phyloP scores from a whole-genome alignment of 2,329 filamentous ascomycete species.

The Alternaria angustiovoidea region DNA sequence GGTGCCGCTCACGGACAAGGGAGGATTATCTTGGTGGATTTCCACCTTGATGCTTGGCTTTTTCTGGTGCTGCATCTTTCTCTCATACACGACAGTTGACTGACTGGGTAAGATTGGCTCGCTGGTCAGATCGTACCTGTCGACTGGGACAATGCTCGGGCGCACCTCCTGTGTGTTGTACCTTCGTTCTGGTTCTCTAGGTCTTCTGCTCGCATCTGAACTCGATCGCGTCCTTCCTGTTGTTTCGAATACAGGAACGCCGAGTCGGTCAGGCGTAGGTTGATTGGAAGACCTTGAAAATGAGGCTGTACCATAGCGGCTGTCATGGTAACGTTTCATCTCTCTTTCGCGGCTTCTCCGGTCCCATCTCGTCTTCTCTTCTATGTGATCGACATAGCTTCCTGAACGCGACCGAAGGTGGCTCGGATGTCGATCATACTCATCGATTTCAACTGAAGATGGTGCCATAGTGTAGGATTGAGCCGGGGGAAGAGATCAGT shows the following conservation, averaged over 20 bases:
- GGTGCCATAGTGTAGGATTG: conserved; percentile 12
- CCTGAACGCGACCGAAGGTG: conserved; percentile 33
- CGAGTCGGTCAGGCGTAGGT: conserved; percentile 27
- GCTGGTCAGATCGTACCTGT: conserved; percentile 17
- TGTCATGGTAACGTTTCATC: conserved; percentile 35
- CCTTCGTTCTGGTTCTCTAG: conserved; percentile 4
- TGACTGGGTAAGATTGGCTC: conserved; percentile 17
- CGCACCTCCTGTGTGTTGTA: conserved; percentile 31
- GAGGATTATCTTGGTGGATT: conserved; percentile 30
- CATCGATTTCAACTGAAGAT: conserved; percentile 18
- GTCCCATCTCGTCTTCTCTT: conserved; percentile 29
- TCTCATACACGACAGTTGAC: neutral
- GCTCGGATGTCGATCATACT: conserved; percentile 7
- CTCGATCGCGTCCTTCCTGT: conserved; percentile 20
- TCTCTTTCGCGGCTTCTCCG: conserved; percentile 28
- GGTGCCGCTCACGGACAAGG: neutral
- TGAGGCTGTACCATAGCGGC: conserved; percentile 4
- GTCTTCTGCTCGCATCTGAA: conserved; percentile 13
- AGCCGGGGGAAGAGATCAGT: neutral
- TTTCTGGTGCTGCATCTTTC: conserved; percentile 14
- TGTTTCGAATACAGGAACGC: conserved; percentile 29
- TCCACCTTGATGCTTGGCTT: conserved; percentile 34
- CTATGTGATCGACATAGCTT: conserved; percentile 34
- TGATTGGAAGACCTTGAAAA: conserved; percentile 6
- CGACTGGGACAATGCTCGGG: conserved; percentile 11